Percentiles rank a stretch among this genome's conserved stretches.
These are phyloP conservation scores for Boletus barrowsii DNA, from an alignment of 768 basidiomycete genomes.

Conservation along the genomic window DNA sequence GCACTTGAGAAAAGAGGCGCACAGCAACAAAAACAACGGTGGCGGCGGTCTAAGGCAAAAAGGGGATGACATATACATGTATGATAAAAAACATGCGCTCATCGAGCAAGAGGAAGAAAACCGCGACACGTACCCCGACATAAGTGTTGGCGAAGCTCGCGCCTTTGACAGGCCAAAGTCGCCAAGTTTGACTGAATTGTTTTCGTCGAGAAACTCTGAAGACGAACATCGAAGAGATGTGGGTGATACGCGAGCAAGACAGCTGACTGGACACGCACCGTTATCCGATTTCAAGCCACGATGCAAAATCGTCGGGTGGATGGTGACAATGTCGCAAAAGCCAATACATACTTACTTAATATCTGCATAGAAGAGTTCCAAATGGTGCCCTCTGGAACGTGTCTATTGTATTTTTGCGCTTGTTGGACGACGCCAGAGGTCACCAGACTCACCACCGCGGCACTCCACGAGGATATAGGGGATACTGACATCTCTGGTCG, in stretches of 20 bases:
- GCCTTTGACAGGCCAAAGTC: constrained; percentile 97
- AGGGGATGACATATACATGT: not conserved
- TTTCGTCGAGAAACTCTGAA: constrained; percentile 85
- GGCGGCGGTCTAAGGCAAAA: too few species aligned
- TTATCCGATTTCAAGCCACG: constrained; percentile 98
- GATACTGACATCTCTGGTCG: constrained; percentile 82
- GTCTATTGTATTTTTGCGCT: constrained; percentile 60
- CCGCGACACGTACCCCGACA: constrained; percentile 70
- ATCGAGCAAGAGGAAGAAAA: not conserved
- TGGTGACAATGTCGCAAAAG: constrained; percentile 90
- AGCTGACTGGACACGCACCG: constrained; percentile 46
- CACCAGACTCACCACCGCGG: constrained; percentile 79
- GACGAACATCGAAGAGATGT: not conserved
- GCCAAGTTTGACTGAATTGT: constrained; percentile 87
- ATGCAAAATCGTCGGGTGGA: constrained; percentile 77
- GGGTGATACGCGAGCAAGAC: not conserved
- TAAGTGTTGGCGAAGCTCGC: constrained; percentile 92
- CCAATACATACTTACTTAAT: too few species aligned
- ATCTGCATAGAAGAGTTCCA: constrained; percentile 98
- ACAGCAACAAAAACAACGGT: too few species aligned
- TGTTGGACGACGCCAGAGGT: constrained; percentile 87
- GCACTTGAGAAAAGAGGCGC: too few species aligned
- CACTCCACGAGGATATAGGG: constrained; percentile 99
- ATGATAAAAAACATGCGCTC: constrained; percentile 6
- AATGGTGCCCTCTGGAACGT: constrained; percentile 86